phyloP scores from a whole-genome alignment of 495 filamentous ascomycete genomes.

The Penicillium mononematosum region DNA sequence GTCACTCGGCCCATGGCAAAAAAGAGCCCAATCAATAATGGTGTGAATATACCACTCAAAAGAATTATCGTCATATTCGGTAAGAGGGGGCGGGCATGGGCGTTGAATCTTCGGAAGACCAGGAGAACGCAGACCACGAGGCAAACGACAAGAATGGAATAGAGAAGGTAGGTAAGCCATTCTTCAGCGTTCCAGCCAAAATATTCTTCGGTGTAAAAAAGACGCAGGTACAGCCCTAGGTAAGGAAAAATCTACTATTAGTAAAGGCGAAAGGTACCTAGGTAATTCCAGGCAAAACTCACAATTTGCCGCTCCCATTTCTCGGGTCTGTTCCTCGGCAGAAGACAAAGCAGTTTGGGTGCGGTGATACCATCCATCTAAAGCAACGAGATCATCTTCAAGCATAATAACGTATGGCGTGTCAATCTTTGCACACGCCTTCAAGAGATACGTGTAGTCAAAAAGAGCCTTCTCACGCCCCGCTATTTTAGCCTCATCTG shows the following conservation, averaged over 20 bases:
- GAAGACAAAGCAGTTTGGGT: constrained; percentile 36
- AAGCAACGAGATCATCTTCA: constrained; percentile 53
- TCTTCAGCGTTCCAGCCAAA: constrained; percentile 55
- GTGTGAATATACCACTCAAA: constrained; percentile 25
- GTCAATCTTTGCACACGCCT: constrained; percentile 37
- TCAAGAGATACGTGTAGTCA: constrained; percentile 26
- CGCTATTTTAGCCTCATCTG: background rate
- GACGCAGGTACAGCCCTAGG: constrained; percentile 50
- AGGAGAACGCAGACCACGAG: constrained; percentile 12
- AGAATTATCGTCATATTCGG: constrained; percentile 16
- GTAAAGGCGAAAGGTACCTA: background rate
- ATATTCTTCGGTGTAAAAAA: constrained; percentile 56
- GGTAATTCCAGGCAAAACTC: background rate
- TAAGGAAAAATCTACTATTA: background rate
- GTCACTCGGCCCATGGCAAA: constrained; percentile 38
- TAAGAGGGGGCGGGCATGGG: constrained; percentile 11
- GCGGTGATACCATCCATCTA: constrained; percentile 52
- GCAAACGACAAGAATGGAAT: constrained; percentile 23
- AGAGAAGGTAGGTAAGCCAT: constrained; percentile 41
- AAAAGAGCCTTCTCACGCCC: background rate
- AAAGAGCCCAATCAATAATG: constrained; percentile 32
- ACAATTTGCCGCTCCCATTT: background rate
- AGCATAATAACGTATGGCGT: constrained; percentile 47
- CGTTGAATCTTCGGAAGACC: constrained; percentile 3
- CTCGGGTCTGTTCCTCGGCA: constrained; percentile 29